These are phyloP conservation scores for Hypoxylon fragiforme DNA, from an alignment of 495 filamentous ascomycete species.

Conservation along the genomic window DNA sequence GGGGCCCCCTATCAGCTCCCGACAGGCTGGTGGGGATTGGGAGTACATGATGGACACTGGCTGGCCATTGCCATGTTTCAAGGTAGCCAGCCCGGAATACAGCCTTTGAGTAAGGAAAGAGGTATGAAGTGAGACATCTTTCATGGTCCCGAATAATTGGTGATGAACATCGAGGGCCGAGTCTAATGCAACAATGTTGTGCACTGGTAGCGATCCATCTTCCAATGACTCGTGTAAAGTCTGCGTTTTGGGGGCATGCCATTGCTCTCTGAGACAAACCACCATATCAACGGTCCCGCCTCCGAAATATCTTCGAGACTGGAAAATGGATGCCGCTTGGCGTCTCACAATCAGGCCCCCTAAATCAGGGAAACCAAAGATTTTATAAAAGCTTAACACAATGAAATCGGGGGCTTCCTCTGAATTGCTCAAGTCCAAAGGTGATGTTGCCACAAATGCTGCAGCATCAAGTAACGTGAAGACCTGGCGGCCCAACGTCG, in stretches of 20 bases:
- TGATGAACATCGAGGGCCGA: conserved; percentile 70
- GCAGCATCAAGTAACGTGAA: conserved; percentile 93
- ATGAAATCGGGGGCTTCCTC: conserved; percentile 78
- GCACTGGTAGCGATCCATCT: conserved; percentile 87
- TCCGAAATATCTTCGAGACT: conserved; percentile 77
- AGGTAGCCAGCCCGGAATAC: conserved; percentile 56
- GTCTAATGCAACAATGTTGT: conserved; percentile 82
- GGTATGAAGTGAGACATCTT: conserved; percentile 73
- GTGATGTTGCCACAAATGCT: conserved; percentile 74
- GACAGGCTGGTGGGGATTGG: conserved; percentile 19
- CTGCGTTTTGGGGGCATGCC: conserved; percentile 72
- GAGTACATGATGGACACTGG: conserved; percentile 71
- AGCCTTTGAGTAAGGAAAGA: conserved; percentile 63
- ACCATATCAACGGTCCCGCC: conserved; percentile 94
- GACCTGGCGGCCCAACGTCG: conserved; percentile 25
- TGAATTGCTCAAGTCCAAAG: conserved; percentile 68
- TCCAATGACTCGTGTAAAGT: conserved; percentile 81
- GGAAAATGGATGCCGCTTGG: conserved; percentile 62
- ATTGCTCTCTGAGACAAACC: conserved; percentile 61
- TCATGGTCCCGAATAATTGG: conserved; percentile 71
- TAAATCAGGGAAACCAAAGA: conserved; percentile 93
- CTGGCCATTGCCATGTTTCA: conserved; percentile 70
- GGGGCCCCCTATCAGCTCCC: conserved; percentile 22
- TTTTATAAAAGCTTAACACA: conserved; percentile 91
- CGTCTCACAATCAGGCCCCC: conserved; percentile 86